Conservation (phyloP, 805 yeast genomes). For the Teunomyces tritomae region DNA sequence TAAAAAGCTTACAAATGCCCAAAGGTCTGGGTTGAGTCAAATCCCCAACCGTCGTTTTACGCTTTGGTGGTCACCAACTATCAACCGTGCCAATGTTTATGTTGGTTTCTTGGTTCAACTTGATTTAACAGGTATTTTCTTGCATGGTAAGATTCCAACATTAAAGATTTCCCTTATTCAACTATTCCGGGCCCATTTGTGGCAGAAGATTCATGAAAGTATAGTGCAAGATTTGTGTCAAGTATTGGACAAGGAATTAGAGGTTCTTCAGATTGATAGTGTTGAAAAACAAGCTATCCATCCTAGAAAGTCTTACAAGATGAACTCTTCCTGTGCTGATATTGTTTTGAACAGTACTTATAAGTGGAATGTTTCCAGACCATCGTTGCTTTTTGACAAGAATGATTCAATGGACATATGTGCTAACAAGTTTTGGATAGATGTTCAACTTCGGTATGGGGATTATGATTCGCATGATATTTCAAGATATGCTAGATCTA, state of each 20-base stretch:
- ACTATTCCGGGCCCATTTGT: slow-evolving; percentile 93
- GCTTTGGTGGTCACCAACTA: slow-evolving; percentile 99
- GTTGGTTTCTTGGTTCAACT: slow-evolving; percentile 96
- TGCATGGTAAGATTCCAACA: slow-evolving; percentile 98
- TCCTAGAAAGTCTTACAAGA: slow-evolving; percentile 94
- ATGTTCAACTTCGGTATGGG: slow-evolving; percentile 92
- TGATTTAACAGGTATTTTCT: slow-evolving; percentile 92
- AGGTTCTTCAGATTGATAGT: slow-evolving; percentile 74
- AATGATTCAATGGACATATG: slow-evolving; percentile 60
- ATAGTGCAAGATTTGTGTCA: slow-evolving; percentile 91
- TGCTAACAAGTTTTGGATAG: slow-evolving; percentile 84
- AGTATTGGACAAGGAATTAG: slow-evolving; percentile 83
- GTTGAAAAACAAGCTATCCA: slow-evolving; percentile 92
- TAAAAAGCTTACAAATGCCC: slow-evolving; percentile 95
- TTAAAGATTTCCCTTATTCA: slow-evolving; percentile 92
- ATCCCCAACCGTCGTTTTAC: slow-evolving; percentile 97
- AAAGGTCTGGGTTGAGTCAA: slow-evolving; percentile 93
- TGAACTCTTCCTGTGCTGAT: slow-evolving; percentile 96
- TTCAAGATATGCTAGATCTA: slow-evolving; percentile 88
- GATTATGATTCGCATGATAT: slow-evolving; percentile 98
- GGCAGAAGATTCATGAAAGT: slow-evolving; percentile 99
- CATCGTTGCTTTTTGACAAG: slow-evolving; percentile 73
- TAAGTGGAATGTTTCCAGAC: slow-evolving; percentile 80
- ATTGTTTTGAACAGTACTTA: slow-evolving; percentile 70
- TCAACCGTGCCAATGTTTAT: slow-evolving; percentile 95